Percentiles rank a stretch among this genome's conserved stretches.
These are phyloP conservation scores for Xylaria hypoxylon DNA, from an alignment of 2,329 filamentous ascomycete species.

Conservation along the genomic window DNA sequence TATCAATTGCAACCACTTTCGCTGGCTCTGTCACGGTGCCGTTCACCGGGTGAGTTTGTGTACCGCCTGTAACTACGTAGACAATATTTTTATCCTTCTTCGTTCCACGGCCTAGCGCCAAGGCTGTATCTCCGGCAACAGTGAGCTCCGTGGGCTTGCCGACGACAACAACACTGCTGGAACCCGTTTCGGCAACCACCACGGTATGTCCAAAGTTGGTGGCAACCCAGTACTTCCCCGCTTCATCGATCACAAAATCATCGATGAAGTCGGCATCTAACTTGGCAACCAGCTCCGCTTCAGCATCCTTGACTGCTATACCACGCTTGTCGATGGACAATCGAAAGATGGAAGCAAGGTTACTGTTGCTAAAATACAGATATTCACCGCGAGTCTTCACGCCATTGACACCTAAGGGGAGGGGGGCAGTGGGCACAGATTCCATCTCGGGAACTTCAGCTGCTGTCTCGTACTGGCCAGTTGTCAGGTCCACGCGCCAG, in stretches of 20 bases:
- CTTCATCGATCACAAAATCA: constrained; percentile 30
- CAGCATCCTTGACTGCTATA: constrained; percentile 3
- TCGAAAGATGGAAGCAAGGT: constrained; percentile 29
- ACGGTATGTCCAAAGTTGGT: constrained; percentile 24
- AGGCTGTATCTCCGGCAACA: constrained; percentile 41
- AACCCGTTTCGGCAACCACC: constrained; percentile 15
- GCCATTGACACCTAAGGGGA: constrained; percentile 30
- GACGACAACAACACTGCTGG: constrained; percentile 20
- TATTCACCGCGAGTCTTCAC: constrained; percentile 23
- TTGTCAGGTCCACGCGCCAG: constrained; percentile 31
- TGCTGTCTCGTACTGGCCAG: constrained; percentile 28
- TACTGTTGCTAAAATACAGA: constrained; percentile 32
- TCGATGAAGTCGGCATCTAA: constrained; percentile 22
- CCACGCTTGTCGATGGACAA: constrained; percentile 27
- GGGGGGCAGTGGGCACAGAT: background rate
- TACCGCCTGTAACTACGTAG: constrained; percentile 43
- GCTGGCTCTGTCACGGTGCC: constrained; percentile 43
- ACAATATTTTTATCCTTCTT: constrained; percentile 37
- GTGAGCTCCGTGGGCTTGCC: constrained; percentile 24
- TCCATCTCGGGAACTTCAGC: constrained; percentile 34
- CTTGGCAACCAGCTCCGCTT: constrained; percentile 22
- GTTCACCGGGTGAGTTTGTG: constrained; percentile 38
- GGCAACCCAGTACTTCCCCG: constrained; percentile 22
- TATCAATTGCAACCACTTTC: constrained; percentile 44
- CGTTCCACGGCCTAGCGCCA: constrained; percentile 39